phyloP scores from a whole-genome alignment of 2,329 filamentous ascomycete genomes.

The Cladosporium velox region DNA sequence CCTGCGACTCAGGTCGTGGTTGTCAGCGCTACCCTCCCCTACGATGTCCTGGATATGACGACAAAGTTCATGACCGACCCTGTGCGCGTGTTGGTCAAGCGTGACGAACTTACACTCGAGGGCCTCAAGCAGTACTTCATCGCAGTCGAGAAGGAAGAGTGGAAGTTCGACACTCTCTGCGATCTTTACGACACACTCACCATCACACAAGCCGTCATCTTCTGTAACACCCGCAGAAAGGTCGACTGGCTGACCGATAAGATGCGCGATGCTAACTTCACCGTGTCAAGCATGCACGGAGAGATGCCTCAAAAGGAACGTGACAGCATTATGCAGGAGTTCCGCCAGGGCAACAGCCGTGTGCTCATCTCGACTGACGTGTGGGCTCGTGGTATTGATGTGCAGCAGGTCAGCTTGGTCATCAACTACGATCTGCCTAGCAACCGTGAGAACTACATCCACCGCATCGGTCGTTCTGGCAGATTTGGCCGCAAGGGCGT shows the following conservation, averaged over 20 bases:
- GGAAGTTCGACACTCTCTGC: slow-evolving; percentile 98
- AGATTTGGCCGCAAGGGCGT: slow-evolving; percentile 99
- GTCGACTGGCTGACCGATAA: slow-evolving; percentile 99
- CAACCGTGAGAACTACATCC: slow-evolving; percentile 99
- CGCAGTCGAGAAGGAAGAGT: slow-evolving; percentile 99
- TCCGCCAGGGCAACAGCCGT: slow-evolving; percentile 97
- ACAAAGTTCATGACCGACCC: slow-evolving; percentile 99
- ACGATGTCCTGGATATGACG: slow-evolving; percentile 98
- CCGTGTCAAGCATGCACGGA: slow-evolving; percentile 99
- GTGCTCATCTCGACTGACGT: slow-evolving; percentile 98
- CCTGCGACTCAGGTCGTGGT: slow-evolving; percentile 98
- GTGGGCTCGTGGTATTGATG: slow-evolving; percentile 98
- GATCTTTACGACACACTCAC: slow-evolving; percentile 99
- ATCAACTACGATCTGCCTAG: slow-evolving; percentile 99
- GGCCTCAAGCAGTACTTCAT: slow-evolving; percentile 99
- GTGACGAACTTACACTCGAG: slow-evolving; percentile 98
- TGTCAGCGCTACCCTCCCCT: slow-evolving; percentile 96
- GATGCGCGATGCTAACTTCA: slow-evolving; percentile 95
- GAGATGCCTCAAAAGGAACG: slow-evolving; percentile 98
- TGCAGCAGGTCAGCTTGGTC: slow-evolving; percentile 98
- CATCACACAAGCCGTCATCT: slow-evolving; percentile 99
- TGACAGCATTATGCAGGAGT: slow-evolving; percentile 99
- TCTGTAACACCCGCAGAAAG: slow-evolving; percentile 99
- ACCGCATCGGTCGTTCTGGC: slow-evolving; percentile 98
- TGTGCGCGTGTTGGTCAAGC: slow-evolving; percentile 98